phyloP scores from a whole-genome alignment of 192 early-diverging fungal species.

The Coemansia pectinata region DNA sequence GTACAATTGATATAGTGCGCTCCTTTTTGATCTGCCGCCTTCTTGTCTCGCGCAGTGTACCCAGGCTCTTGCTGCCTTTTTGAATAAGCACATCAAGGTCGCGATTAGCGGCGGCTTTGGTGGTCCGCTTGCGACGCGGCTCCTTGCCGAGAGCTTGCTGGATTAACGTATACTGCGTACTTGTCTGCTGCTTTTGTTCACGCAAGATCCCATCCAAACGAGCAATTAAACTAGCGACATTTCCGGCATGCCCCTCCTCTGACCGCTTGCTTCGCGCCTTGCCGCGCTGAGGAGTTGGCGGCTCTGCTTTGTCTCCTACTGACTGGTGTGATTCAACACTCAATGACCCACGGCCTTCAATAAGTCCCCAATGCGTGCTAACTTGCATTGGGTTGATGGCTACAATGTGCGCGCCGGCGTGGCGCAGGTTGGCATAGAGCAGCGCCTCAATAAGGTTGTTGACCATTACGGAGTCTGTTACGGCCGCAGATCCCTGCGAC shows the following conservation, averaged over 20 bases:
- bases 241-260: background rate
- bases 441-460: constrained; percentile 56
- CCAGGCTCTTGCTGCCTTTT: constrained; percentile 15
- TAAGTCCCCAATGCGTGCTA: constrained; percentile 33
- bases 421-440: constrained; percentile 47
- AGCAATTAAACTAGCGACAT: constrained; percentile 1
- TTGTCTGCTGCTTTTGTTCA: constrained; percentile 24
- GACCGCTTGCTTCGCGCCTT: constrained; percentile 5
- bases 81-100: constrained; percentile 16
- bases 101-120: background rate
- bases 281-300: background rate
- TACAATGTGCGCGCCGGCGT: constrained; percentile 31
- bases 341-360: constrained; percentile 5
- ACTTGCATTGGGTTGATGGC: constrained; percentile 42
- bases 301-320: background rate
- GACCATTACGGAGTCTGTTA: constrained; percentile 55
- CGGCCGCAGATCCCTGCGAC: constrained; percentile 49
- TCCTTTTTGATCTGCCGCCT: constrained; percentile 52
- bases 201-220: constrained; percentile 24
- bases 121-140: background rate
- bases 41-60: constrained; percentile 30
- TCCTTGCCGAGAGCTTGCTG: constrained; percentile 16
- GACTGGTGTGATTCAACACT: background rate
- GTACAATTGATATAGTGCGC: constrained; percentile 42
- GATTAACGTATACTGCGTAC: constrained; percentile 19